Evolutionary conservation across 2,329 filamentous ascomycete genomes (phyloP), one percentile per base, ranked within the genome.

Genomic region (Ophiostoma sp.): DNA sequence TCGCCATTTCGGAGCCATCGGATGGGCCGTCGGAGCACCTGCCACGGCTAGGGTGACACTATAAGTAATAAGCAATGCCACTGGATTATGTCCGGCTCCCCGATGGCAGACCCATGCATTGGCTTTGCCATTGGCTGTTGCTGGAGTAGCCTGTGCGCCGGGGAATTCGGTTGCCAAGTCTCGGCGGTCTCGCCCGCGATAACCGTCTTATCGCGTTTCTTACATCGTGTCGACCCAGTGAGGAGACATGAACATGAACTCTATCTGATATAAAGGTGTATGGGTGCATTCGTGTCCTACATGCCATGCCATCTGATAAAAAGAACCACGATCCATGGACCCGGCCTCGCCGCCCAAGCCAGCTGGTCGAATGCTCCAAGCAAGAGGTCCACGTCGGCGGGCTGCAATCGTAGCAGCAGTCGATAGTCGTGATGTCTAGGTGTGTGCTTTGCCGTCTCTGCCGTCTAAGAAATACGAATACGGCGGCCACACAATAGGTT

Each of bases 161-260:
- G 49, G 49, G 49, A 55, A 27, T 36, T 55, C 49, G 49, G 49
- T 11, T 55, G 49, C 49, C 49, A 55, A 55, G 49, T 18, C 27
- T 11, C n/a, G 18, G n/a, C 49, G 18, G n/a, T 6, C 18, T 36
- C 49, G 18, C 12, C 49, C n/a, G 12, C 18, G 49, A 55, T 27
- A 55, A 9, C n/a, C 27, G 27, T 27, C 27, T 27, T 27, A 27
- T 55, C 11, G 49, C 49, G 49, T 55, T 27, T 27, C 27, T 27
- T 27, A 27, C 27, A 27, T 27, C 27, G 27, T 27, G 27, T 27
- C 27, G 27, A 27, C 27, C 27, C 27, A 27, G 12, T 16, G 18
- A 52, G 16, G 14, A 18, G 18, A 27, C 8, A 55, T 5, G 14
- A 55, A 55, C 12, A 55, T 27, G 27, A 27, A 27, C 27, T 27